Base-by-base conservation (phyloP, 768 basidiomycete species). In the Podaxis mareebaensis region DNA sequence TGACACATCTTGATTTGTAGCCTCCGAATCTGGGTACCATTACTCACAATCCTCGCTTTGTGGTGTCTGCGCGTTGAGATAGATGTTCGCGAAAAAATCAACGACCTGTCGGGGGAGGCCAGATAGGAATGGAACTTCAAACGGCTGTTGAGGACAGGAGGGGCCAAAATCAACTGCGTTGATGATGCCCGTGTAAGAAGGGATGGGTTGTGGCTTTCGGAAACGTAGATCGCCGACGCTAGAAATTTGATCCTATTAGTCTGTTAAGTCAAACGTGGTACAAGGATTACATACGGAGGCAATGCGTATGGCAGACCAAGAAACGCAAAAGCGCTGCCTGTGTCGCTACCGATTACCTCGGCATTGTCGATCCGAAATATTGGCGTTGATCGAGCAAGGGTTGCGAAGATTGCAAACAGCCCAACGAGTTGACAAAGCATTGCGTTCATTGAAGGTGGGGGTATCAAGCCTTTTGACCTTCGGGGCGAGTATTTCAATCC, bases 251-350 rank as follows among this genome's bases (percentile, higher is more conserved):
- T 10, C 17, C n/a, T 58, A 13, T 38, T 49, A 24, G 53, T 17
- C 8, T 38, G 10, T 2, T 1, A 59, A 49, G 22, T 15, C 28
- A 11, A 1, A 55, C 10, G 28, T 40, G 7, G 28, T 3, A 49
- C 51, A 28, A 15, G 36, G 30, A n/a, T 63, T 0, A 69, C 81
- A 64, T 63, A 87, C 85, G 84, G 83, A 26, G 85, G 79, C 67
- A 79, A 66, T 17, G 83, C 85, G 58, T 81, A 87, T 1, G 84
- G 85, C 40, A 87, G 83, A 1, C 84, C 83, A 2, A 83, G 71
- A 67, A 81, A 86, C 61, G 76, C 75, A 11, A 77, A 69, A 12
- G 73, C 66, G 2, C 57, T 62, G 3, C 76, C 75, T 12, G 2
- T 22, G 15, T 53, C n/a, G 4, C 28, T 53, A 26, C 52, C 52